A percentile compares a stretch with the other conserved stretches of the same genome.
Conservation (phyloP, 2,329 filamentous ascomycete species). For the Falciphora oryzae region DNA sequence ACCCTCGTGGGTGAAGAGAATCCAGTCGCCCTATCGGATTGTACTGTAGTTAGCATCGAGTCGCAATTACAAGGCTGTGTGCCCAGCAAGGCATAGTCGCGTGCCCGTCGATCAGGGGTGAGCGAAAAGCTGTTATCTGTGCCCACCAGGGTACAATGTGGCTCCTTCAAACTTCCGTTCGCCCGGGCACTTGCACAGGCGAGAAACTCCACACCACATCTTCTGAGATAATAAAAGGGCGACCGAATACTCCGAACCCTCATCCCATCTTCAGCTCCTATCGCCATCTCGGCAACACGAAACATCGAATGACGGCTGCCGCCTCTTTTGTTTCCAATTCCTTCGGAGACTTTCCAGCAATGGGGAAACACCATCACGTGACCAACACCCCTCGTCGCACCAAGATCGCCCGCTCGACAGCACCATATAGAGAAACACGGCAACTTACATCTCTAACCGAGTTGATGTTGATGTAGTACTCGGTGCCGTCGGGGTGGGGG, state of each 20-base stretch:
- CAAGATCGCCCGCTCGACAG: background rate
- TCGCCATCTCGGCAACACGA: background rate
- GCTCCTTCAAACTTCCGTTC: background rate
- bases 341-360: background rate
- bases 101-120: background rate
- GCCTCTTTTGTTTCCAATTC: background rate
- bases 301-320: background rate
- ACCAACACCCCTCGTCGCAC: background rate
- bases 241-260: background rate
- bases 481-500: slow-evolving; percentile 87
- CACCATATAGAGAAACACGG: background rate
- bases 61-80: background rate
- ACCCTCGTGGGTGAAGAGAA: slow-evolving; percentile 99
- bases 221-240: background rate
- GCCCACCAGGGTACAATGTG: background rate
- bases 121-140: background rate
- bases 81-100: background rate
- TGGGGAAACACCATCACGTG: background rate
- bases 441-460: slow-evolving; percentile 94
- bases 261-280: background rate
- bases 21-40: slow-evolving; percentile 81
- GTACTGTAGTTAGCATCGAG: slow-evolving; percentile 1
- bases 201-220: background rate
- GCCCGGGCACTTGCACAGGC: background rate
- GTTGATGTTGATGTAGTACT: slow-evolving; percentile 99